Evolutionary conservation across 352 stramenopile genomes (phyloP).

Genomic region (Phytophthora uliginosa): DNA sequence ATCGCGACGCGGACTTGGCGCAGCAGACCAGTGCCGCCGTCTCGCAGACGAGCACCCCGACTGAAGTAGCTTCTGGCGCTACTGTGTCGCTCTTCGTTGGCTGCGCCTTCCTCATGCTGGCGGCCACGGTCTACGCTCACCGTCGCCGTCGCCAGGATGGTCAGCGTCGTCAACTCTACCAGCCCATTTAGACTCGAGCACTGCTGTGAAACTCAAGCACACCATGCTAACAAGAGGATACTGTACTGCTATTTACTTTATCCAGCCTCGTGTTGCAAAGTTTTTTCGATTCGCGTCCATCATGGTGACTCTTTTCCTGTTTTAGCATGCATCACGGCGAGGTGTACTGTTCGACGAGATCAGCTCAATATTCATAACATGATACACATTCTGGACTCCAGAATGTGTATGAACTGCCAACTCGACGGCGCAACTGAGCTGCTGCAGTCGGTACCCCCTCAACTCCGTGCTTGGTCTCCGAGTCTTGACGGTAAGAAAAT

Average conservation of each 20-base stretch:
- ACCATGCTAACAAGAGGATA: conserved; percentile 6
- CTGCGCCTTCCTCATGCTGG: conserved; percentile 36
- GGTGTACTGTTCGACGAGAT: too few species aligned
- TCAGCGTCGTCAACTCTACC: conserved; percentile 28
- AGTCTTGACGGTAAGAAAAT: too few species aligned
- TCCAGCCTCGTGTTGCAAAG: not conserved
- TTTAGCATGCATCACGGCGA: too few species aligned
- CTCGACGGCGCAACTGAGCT: too few species aligned
- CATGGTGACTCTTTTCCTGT: not conserved
- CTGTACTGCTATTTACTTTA: not conserved
- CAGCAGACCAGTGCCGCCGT: conserved; percentile 26
- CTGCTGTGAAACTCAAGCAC: not conserved
- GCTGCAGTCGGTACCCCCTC: too few species aligned
- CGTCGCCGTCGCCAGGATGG: conserved; percentile 29
- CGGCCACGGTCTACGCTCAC: conserved; percentile 26
- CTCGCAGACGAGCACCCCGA: conserved; percentile 20
- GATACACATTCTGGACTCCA: too few species aligned
- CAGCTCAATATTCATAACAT: too few species aligned
- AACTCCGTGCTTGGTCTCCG: too few species aligned
- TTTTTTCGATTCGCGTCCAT: not conserved
- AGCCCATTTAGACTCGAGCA: conserved; percentile 28
- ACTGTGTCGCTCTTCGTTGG: conserved; percentile 37
- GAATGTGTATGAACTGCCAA: too few species aligned
- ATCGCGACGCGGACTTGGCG: conserved; percentile 19
- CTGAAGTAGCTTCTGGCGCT: conserved; percentile 15